Evolutionary conservation across 2,329 filamentous ascomycete genomes (phyloP), one percentile per base, ranked within the genome.

Genomic region (Metarhizium anisopliae): DNA sequence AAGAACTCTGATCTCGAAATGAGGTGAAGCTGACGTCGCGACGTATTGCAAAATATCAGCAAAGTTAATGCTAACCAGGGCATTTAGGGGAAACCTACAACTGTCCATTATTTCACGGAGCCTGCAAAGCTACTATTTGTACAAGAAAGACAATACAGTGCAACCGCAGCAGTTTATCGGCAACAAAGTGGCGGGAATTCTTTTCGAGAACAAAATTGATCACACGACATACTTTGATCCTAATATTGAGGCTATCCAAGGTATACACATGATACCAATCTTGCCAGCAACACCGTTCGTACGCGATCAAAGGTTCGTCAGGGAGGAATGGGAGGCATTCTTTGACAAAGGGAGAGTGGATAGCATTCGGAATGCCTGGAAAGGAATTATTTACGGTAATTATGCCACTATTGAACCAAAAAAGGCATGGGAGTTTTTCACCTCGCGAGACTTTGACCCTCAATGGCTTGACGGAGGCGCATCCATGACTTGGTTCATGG

Each of bases 191-290:
- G 77, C 78, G 2, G 82, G 83, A 6, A 86, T 86, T 60, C 68
- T 95, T 8, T 97, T 96, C 65, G 93, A 97, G 72, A 96, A 96
- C 76, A 97, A 97, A 73, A 81, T 91, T 54, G 90, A 97, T 68
- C 90, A 96, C 70, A 87, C 88, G 3, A 96, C 93, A 1, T 96
- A 90, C 72, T 96, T 96, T 65, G 89, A 90, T 50, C 69, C 74
- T 52, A 82, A 85, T 56, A 79, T 83, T 13, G 86, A 93, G 70
- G 89, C 83, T 63, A 81, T 95, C 58, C 74, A 82, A 64, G 87
- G 88, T 56, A 92, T 93, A 62, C 88, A 94, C 73, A 93, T 94
- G 88, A 77, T 93, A 35, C 90, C 90, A 1, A 72, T 92, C 50
- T 77, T 86, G 52, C 85, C 90, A 2, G 77, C 80, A 55, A 86